Evolutionary conservation across 805 yeast species (phyloP), one percentile per base, ranked within the genome.

Genomic region (Teunomyces funiuensis): DNA sequence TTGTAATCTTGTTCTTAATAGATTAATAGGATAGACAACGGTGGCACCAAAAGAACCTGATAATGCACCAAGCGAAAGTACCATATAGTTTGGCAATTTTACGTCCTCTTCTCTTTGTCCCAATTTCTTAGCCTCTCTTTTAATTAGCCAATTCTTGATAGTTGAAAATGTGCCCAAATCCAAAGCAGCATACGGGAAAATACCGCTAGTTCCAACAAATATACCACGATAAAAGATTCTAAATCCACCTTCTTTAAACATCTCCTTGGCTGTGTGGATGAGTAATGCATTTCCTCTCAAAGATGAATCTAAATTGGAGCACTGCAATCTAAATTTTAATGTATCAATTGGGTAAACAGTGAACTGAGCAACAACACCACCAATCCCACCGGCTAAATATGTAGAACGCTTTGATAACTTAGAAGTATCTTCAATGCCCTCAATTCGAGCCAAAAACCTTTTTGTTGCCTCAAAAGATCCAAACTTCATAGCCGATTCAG

Each of bases 41-140:
- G 97, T 80, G 5, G 99, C 99, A 40, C 99, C 99, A 47, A 93
- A 87, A 1, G 96, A 78, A 19, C 99, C 99, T 23, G 96, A 85
- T 39, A 88, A 70, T 0, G 99, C 99, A 49, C 99, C 99, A 77
- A 93, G 79, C 2, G 90, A 79, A 41, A 93, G 71, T 9, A 93
- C 97, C 33, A 83, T 73, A 49, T 83, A 70, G 60, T 88, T 91
- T 27, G 95, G 87, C 46, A 91, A 56, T 33, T 74, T 76, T 13
- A 90, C 85, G 16, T 88, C 86, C 17, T 82, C 84, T 19, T 76
- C 76, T 13, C 78, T 70, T 30, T 80, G 63, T 6, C 76, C 72
- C 15, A 63, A 64, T 41, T 61, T 61, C 30, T 60, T 66, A 7
- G 96, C 87, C 58, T 83, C 82, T 46, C 80, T 73, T 36, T 73